Evolutionary conservation across 2,329 filamentous ascomycete genomes (phyloP).

Genomic region (Capronia epimyces): DNA sequence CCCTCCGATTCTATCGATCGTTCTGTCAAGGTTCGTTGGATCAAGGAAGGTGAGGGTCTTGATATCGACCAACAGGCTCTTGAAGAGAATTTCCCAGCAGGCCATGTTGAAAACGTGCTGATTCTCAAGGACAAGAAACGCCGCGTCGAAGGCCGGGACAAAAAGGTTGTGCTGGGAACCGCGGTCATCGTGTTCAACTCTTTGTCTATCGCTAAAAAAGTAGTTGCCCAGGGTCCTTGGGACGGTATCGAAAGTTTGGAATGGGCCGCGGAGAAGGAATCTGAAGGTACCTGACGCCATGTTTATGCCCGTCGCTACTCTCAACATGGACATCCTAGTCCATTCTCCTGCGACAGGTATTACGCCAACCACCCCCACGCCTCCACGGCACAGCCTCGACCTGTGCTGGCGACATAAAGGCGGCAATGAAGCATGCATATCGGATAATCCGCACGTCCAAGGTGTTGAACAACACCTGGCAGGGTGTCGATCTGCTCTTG

Average conservation of each 20-base stretch:
- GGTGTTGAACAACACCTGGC: too few species aligned
- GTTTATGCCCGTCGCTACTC: not conserved
- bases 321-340: not conserved
- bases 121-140: constrained; percentile 51
- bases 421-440: too few species aligned
- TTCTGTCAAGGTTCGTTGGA: constrained; percentile 54
- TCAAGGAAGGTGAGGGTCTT: constrained; percentile 43
- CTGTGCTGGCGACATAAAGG: too few species aligned
- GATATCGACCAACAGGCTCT: constrained; percentile 47
- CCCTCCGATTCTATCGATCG: constrained; percentile 42
- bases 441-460: too few species aligned
- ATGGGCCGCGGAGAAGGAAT: constrained; percentile 53
- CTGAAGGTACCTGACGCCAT: constrained; percentile 40
- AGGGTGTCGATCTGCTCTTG: too few species aligned
- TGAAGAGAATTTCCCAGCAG: constrained; percentile 49
- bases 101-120: constrained; percentile 52
- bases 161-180: constrained; percentile 49
- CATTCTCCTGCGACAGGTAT: not conserved
- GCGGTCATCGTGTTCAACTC: constrained; percentile 54
- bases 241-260: constrained; percentile 48
- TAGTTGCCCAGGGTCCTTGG: constrained; percentile 38
- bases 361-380: too few species aligned
- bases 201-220: constrained; percentile 38
- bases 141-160: constrained; percentile 45
- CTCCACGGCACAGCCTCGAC: too few species aligned